Evolutionary conservation across 2,329 filamentous ascomycete species (phyloP).

Genomic region (Amphichorda felina): DNA sequence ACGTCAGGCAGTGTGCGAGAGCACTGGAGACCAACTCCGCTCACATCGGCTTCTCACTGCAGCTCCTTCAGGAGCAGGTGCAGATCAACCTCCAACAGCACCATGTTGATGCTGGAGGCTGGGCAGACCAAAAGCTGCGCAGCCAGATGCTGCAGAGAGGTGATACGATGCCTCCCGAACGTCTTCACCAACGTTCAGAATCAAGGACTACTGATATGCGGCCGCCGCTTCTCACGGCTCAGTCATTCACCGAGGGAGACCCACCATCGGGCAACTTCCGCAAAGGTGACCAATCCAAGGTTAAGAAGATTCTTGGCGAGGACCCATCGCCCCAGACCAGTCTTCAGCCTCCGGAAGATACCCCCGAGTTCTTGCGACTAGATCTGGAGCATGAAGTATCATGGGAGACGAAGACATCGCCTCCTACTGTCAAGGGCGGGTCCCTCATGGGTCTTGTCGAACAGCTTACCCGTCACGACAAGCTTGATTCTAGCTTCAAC

Average conservation of each 20-base stretch:
- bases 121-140: conserved; percentile 33
- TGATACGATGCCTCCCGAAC: conserved; percentile 44
- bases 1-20: conserved; percentile 64
- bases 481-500: conserved; percentile 90
- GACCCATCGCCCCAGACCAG: conserved; percentile 39
- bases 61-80: conserved; percentile 75
- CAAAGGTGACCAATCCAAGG: conserved; percentile 51
- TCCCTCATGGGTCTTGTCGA: conserved; percentile 84
- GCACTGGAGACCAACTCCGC: conserved; percentile 79
- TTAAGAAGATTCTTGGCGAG: conserved; percentile 55
- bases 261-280: conserved; percentile 36
- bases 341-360: conserved; percentile 54
- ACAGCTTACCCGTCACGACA: conserved; percentile 90
- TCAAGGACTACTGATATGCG: conserved; percentile 33
- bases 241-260: conserved; percentile 56
- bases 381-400: conserved; percentile 84
- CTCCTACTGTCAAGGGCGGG: conserved; percentile 73
- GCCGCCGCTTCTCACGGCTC: conserved; percentile 38
- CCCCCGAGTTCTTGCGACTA: conserved; percentile 71
- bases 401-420: conserved; percentile 72
- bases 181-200: conserved; percentile 42
- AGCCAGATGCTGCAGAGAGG: conserved; percentile 39
- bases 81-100: conserved; percentile 36
- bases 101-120: conserved; percentile 23
- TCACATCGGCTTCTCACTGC: conserved; percentile 78